These are phyloP conservation scores for Bidens hawaiensis DNA, from an alignment of 140 eudicot species.

Conservation along the genomic window DNA sequence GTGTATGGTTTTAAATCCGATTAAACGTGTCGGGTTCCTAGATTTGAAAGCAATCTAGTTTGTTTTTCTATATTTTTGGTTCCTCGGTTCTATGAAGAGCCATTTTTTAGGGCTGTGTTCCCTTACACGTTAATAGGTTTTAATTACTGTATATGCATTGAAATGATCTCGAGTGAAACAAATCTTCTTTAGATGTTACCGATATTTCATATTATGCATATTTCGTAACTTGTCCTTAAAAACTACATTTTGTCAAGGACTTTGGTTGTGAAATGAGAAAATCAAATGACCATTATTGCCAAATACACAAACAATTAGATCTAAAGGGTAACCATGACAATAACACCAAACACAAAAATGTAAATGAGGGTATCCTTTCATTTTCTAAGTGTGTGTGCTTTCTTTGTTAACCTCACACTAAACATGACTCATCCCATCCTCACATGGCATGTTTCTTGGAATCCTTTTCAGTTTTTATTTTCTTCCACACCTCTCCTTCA, in stretches of 20 bases:
- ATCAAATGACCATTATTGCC: neutral
- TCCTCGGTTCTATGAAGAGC: neutral
- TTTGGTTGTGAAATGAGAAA: neutral
- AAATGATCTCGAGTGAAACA: neutral
- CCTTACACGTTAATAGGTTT: neutral
- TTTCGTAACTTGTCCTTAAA: too few species aligned
- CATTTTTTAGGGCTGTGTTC: neutral
- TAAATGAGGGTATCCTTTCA: slow-evolving; percentile 23
- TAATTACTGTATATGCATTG: neutral
- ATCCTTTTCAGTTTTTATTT: neutral
- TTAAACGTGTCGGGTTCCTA: neutral
- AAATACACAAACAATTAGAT: slow-evolving; percentile 10
- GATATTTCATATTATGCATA: too few species aligned
- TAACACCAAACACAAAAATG: slow-evolving; percentile 8
- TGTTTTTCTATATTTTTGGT: neutral
- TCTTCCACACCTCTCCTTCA: slow-evolving; percentile 15
- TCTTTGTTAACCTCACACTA: slow-evolving; percentile 25
- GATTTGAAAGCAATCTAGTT: neutral
- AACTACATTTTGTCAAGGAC: neutral
- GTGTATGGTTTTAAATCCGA: neutral
- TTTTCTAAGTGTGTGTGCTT: slow-evolving; percentile 24
- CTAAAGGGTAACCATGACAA: slow-evolving; percentile 5
- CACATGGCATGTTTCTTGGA: slow-evolving; percentile 30
- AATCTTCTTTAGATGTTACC: neutral
- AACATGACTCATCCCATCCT: slow-evolving; percentile 29